Percentiles rank a stretch among this genome's conserved stretches.
These are phyloP conservation scores for Lactifluus subvellereus DNA, from an alignment of 768 basidiomycete genomes.

Conservation along the genomic window DNA sequence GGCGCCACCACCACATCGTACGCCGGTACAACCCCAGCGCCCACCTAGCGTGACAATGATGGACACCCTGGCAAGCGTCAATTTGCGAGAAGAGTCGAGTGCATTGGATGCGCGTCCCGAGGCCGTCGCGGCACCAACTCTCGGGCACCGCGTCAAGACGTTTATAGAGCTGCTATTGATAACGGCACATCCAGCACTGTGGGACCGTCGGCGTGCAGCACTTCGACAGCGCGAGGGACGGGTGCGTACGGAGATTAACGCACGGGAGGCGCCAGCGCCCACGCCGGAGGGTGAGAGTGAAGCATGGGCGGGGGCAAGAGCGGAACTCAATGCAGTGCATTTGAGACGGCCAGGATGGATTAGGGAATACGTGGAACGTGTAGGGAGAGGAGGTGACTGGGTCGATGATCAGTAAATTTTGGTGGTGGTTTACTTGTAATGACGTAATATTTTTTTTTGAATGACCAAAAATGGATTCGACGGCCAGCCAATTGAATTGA, in stretches of 20 bases:
- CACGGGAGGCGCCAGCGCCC: not conserved
- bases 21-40: not conserved
- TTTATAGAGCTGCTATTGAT: constrained; percentile 18
- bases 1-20: not conserved
- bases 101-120: constrained; percentile 11
- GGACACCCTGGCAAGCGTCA: constrained; percentile 16
- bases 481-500: not conserved
- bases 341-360: constrained; percentile 17
- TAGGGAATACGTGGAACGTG: constrained; percentile 14
- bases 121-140: constrained; percentile 1
- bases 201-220: constrained; percentile 23
- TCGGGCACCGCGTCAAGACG: constrained; percentile 17
- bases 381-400: constrained; percentile 20
- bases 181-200: constrained; percentile 23
- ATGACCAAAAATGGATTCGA: not conserved
- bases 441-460: not conserved
- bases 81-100: constrained; percentile 12
- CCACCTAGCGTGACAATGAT: constrained; percentile 7
- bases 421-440: not conserved
- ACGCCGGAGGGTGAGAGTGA: constrained; percentile 6
- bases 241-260: constrained; percentile 18
- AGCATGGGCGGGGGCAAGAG: not conserved
- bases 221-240: constrained; percentile 23
- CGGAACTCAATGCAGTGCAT: not conserved
- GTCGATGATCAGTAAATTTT: constrained; percentile 12